Evolutionary conservation across 345 rosid genomes (phyloP).

Genomic region (Arabidopsis thaliana): TAIR10.1 NC_003076.8:23514001-23514500

Average conservation of each 20-base stretch:
- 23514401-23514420: conserved; percentile 83
- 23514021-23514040: conserved; percentile 13
- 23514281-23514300: conserved; percentile 3
- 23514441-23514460: conserved; percentile 25
- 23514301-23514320: not conserved
- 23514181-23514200: conserved; percentile 80
- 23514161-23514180: conserved; percentile 91
- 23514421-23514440: conserved; percentile 96
- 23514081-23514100: conserved; percentile 82
- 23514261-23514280: conserved; percentile 13
- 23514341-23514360: conserved; percentile 65
- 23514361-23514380: conserved; percentile 68
- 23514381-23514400: conserved; percentile 77
- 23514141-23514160: conserved; percentile 87
- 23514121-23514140: conserved; percentile 90
- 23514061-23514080: conserved; percentile 98
- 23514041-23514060: conserved; percentile 68
- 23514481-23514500: conserved; percentile 1
- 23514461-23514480: conserved; percentile 5
- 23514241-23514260: not conserved
- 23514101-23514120: conserved; percentile 89
- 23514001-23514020: conserved; percentile 2
- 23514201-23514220: conserved; percentile 77
- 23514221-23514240: conserved; percentile 83
- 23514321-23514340: conserved; percentile 43